Percentiles rank a stretch among this genome's conserved stretches.
Evolutionary conservation across 257 asterid genomes (phyloP).

Genomic region (Solanum appendiculatum): DNA sequence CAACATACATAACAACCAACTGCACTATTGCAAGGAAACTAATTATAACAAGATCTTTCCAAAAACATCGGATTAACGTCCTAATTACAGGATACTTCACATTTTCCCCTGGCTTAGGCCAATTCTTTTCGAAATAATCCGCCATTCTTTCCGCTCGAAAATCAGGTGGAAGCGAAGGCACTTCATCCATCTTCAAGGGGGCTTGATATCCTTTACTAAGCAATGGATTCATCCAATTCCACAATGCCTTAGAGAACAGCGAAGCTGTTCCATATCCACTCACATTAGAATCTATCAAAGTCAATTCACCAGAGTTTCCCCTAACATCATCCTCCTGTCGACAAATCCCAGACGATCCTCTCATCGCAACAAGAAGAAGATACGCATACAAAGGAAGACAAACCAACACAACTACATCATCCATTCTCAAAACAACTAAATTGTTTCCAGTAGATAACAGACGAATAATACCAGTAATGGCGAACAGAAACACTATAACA

Average conservation of each 20-base stretch:
- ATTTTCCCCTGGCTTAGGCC: conserved; percentile 43
- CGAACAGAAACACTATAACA: conserved; percentile 6
- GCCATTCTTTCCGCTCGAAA: conserved; percentile 42
- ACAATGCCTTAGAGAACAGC: conserved; percentile 31
- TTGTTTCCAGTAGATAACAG: conserved; percentile 1
- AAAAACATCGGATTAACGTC: conserved; percentile 41
- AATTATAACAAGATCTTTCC: conserved; percentile 43
- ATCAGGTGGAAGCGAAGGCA: conserved; percentile 43
- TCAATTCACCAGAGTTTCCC: neutral
- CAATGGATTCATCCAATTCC: conserved; percentile 60
- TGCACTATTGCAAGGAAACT: conserved; percentile 34
- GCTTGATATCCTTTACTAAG: conserved; percentile 39
- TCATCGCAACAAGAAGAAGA: conserved; percentile 23
- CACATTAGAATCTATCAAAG: neutral
- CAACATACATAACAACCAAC: conserved; percentile 43
- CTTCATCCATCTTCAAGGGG: conserved; percentile 38
- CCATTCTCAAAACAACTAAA: conserved; percentile 15
- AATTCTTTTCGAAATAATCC: conserved; percentile 25
- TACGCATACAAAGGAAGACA: conserved; percentile 29
- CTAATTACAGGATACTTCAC: conserved; percentile 29
- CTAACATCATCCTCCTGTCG: neutral
- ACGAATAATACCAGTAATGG: conserved; percentile 22
- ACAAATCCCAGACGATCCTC: conserved; percentile 14
- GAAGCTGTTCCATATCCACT: conserved; percentile 57
- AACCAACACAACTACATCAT: conserved; percentile 28